Evolutionary conservation across 1,284 basidiomycete species (phyloP).

Genomic region (Serendipita sp.): DNA sequence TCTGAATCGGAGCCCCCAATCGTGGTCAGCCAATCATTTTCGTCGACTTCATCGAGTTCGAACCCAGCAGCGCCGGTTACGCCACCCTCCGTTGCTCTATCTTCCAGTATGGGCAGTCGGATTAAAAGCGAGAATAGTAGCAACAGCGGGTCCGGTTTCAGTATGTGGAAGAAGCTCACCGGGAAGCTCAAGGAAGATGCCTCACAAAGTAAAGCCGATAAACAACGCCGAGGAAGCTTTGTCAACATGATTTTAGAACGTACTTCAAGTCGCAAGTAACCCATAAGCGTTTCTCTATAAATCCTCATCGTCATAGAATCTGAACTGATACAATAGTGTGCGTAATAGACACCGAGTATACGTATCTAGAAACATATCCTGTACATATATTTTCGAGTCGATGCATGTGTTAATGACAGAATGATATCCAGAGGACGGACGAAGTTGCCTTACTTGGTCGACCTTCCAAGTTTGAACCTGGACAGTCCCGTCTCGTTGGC

Average conservation of each 20-base stretch:
- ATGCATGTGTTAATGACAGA: neutral
- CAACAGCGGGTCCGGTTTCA: neutral
- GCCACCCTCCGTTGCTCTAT: neutral
- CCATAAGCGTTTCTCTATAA: neutral
- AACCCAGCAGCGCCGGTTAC: neutral
- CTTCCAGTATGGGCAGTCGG: neutral
- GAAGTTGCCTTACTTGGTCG: too few species aligned
- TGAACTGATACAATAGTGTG: neutral
- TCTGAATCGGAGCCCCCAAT: neutral
- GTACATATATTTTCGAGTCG: neutral
- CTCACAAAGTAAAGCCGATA: neutral
- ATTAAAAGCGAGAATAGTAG: neutral
- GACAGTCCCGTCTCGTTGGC: neutral
- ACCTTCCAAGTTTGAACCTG: neutral
- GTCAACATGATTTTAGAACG: neutral
- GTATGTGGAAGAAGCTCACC: neutral
- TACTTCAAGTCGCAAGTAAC: neutral
- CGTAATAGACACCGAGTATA: neutral
- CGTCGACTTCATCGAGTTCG: neutral
- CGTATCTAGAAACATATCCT: neutral
- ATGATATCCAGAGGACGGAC: neutral
- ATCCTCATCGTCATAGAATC: neutral
- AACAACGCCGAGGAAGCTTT: neutral
- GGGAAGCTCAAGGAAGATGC: neutral
- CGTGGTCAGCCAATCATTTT: neutral